Evolutionary conservation across 2,329 filamentous ascomycete species (phyloP).

Genomic region (Claviceps sp.): DNA sequence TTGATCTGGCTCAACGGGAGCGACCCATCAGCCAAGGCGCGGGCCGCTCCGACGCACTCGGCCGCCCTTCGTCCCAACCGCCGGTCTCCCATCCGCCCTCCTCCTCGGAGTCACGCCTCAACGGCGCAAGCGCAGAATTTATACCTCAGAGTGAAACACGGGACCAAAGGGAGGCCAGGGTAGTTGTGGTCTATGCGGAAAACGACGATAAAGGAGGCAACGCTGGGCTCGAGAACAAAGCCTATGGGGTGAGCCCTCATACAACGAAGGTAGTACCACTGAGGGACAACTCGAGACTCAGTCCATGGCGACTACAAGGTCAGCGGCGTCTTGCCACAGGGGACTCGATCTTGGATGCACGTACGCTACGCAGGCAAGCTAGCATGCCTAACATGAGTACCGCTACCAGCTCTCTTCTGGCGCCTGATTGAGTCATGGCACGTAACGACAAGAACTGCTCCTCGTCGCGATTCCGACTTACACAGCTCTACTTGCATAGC

Average conservation of each 20-base stretch:
- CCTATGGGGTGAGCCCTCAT: not conserved
- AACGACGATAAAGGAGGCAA: not conserved
- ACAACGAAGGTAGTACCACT: too few species aligned
- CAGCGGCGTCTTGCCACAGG: not conserved
- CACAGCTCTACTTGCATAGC: too few species aligned
- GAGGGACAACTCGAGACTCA: not conserved
- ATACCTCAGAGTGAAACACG: conserved; percentile 10
- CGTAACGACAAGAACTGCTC: too few species aligned
- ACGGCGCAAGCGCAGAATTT: conserved; percentile 19
- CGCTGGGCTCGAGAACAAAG: not conserved
- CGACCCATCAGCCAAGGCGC: not conserved
- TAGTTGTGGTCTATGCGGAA: not conserved
- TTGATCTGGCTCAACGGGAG: conserved; percentile 19
- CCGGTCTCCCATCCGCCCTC: not conserved
- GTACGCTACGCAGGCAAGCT: not conserved
- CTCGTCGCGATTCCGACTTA: too few species aligned
- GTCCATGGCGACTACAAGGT: not conserved
- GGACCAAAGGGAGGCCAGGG: not conserved
- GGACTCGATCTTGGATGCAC: not conserved
- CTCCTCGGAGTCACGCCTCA: conserved; percentile 11
- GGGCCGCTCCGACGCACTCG: not conserved
- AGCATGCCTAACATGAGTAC: conserved; percentile 1
- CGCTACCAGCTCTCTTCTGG: too few species aligned
- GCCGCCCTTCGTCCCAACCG: too few species aligned
- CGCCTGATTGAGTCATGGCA: too few species aligned